Conservation (phyloP, 2,329 filamentous ascomycete species). For the Harringtonia lauricola region DNA sequence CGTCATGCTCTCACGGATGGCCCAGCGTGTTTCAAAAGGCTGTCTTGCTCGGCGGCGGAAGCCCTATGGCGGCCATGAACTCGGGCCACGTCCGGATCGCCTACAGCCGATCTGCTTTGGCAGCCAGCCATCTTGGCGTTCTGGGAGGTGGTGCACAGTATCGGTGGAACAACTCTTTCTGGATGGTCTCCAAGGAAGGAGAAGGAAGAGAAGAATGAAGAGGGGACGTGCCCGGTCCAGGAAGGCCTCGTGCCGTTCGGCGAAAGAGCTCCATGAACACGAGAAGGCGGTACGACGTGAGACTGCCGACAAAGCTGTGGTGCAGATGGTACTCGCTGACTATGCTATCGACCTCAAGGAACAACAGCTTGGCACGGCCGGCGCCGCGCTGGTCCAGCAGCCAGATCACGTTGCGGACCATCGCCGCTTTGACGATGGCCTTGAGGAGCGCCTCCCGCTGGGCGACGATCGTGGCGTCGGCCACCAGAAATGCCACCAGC, state of each 20-base stretch:
- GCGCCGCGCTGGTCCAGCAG: constrained; percentile 29
- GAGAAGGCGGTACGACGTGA: too few species aligned
- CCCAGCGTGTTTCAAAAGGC: constrained; percentile 23
- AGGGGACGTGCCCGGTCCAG: too few species aligned
- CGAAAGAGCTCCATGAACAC: constrained; percentile 12
- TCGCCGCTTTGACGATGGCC: constrained; percentile 34
- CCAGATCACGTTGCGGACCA: constrained; percentile 40
- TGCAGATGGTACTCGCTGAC: constrained; percentile 33
- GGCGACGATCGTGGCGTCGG: constrained; percentile 15
- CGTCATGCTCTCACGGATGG: constrained; percentile 21
- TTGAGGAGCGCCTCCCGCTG: constrained; percentile 18
- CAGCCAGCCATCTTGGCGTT: constrained; percentile 26
- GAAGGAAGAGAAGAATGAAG: too few species aligned
- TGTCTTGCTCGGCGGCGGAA: constrained; percentile 16
- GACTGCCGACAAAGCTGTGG: constrained; percentile 25
- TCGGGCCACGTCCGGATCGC: constrained; percentile 27
- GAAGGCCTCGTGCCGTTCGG: too few species aligned
- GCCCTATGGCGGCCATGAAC: constrained; percentile 16
- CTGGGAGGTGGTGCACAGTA: constrained; percentile 33
- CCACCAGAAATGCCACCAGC: constrained; percentile 34
- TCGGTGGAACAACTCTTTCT: constrained; percentile 32
- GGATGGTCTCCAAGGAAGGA: too few species aligned
- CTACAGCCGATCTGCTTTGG: constrained; percentile 31
- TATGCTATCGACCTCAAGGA: constrained; percentile 28
- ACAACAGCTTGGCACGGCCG: constrained; percentile 6